Percentiles rank a stretch among this genome's conserved stretches.
phyloP scores from a whole-genome alignment of 23 red algal genomes.

The Gracilariopsis chorda region DNA sequence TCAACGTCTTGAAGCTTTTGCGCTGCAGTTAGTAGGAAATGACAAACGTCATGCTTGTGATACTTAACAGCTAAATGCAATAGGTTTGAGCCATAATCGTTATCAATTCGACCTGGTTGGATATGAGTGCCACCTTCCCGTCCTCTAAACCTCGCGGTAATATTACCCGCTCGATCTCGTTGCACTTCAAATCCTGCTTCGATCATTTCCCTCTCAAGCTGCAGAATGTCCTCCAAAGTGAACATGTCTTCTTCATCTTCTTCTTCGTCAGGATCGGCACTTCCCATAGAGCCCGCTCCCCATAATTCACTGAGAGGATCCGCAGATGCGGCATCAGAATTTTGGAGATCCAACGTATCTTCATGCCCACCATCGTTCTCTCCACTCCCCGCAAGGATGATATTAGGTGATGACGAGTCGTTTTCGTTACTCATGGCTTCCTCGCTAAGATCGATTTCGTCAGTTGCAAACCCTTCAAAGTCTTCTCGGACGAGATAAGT shows the following conservation, averaged over 20 bases:
- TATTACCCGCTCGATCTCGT: constrained; percentile 1
- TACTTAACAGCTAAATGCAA: constrained; percentile 16
- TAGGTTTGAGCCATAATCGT: constrained; percentile 6
- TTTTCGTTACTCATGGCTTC: not conserved
- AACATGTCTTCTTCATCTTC: constrained; percentile 26
- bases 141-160: constrained; percentile 9
- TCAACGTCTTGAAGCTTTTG: not conserved
- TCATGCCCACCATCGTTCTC: not conserved
- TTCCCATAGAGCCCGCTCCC: not conserved
- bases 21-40: not conserved
- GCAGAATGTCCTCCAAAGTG: constrained; percentile 6
- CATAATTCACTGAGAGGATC: not conserved
- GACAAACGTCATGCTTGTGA: not conserved
- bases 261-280: not conserved
- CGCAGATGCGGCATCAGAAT: not conserved
- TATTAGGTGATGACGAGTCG: not conserved
- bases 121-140: not conserved
- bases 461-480: not conserved
- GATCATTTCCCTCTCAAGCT: constrained; percentile 14
- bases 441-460: not conserved
- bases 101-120: not conserved
- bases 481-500: constrained; percentile 12
- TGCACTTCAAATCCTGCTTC: not conserved
- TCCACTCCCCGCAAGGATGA: not conserved
- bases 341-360: not conserved